Conservation (phyloP, 768 basidiomycete species). For the Boletus sensibilis region DNA sequence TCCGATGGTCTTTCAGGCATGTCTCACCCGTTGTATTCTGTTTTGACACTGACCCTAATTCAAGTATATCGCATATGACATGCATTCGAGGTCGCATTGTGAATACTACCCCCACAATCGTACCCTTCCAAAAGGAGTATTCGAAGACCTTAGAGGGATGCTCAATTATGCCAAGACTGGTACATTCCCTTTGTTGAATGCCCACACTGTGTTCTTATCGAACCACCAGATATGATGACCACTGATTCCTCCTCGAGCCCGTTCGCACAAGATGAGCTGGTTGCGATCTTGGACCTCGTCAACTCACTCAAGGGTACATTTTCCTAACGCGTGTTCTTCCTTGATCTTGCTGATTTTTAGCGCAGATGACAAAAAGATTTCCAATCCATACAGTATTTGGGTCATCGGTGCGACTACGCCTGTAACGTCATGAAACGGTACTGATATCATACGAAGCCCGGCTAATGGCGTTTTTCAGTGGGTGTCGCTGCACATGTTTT, state of each 20-base stretch:
- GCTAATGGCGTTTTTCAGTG: conserved; percentile 14
- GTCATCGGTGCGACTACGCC: conserved; percentile 7
- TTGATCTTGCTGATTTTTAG: background rate
- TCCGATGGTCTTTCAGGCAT: background rate
- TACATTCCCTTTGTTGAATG: background rate
- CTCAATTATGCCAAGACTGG: conserved; percentile 16
- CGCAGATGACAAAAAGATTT: background rate
- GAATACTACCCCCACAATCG: conserved; percentile 14
- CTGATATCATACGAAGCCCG: conserved; percentile 9
- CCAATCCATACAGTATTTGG: conserved; percentile 9
- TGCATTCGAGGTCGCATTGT: conserved; percentile 13
- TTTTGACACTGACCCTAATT: background rate
- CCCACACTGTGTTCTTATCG: background rate
- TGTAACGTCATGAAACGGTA: background rate
- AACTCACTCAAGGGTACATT: conserved; percentile 13
- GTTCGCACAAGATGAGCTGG: conserved; percentile 12
- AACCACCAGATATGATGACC: conserved; percentile 12
- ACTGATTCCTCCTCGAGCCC: conserved; percentile 19
- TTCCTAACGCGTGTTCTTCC: background rate
- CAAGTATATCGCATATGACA: background rate
- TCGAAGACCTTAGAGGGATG: conserved; percentile 14
- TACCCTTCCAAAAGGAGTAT: background rate
- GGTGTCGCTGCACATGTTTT: background rate
- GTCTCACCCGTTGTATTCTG: background rate
- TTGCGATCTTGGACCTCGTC: conserved; percentile 12